Base-by-base conservation (phyloP, 2,329 filamentous ascomycete species). In the Hypoxylon sp. region DNA sequence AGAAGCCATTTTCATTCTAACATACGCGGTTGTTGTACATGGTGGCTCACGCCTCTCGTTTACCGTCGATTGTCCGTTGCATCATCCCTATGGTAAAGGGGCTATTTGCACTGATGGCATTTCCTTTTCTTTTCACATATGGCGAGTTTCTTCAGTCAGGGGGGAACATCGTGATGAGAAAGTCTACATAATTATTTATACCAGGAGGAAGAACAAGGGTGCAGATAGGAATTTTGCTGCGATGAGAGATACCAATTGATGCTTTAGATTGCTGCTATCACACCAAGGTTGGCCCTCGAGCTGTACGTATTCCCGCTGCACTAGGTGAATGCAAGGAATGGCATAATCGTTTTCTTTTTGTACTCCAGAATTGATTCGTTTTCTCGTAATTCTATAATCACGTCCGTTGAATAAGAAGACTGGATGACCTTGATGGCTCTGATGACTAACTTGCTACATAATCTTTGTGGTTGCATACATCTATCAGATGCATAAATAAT, bases 171-270 rank as follows among this genome's bases (percentile, higher is more conserved):
- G 28, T 51, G 46, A 62, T 36, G 41, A 21, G 50, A 28, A 4
- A 38, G 48, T 38, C 32, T 52, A 45, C 7, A 41, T 45, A 30
- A 34, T 23, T 28, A n/a, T 41, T 34, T 57, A 58, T 58, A 41
- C 21, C 50, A 53, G 50, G 32, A 62, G 28, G 52, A 25, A 13
- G 25, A 46, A 34, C 34, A 25, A 46, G 32, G 19, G 5, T 21
- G 38, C 43, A 52, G 30, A 67, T 45, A 21, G 46, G 38, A 60
- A 58, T 52, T 69, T 23, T 63, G 56, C 38, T 60, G 36, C 4
- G 38, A 23, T 17, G 50, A 68, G 65, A 68, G 65, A 68, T 68
- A 70, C 65, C 68, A 70, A 63, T 61, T 63, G 51, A 63, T 46
- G 43, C 41, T 55, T 25, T 48, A 61, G 56, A 61, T 59, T 46